Conservation (phyloP, 2,329 filamentous ascomycete genomes). For the Neospermospora avenae region DNA sequence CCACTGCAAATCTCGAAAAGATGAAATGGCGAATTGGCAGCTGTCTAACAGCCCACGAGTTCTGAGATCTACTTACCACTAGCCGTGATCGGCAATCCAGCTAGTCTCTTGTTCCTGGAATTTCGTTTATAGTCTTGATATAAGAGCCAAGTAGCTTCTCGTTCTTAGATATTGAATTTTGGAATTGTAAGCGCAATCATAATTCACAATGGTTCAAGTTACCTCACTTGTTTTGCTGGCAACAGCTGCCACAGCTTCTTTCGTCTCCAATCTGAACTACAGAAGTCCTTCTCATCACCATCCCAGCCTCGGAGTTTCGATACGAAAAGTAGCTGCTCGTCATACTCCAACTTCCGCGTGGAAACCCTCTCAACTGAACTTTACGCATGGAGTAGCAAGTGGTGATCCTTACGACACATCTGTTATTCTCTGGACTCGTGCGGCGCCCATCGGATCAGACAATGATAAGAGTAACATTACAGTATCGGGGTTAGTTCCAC, state of each 20-base stretch:
- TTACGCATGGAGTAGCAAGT: constrained; percentile 58
- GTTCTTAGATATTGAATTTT: neutral
- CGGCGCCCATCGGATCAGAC: constrained; percentile 40
- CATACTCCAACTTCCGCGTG: constrained; percentile 17
- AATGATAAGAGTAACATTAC: constrained; percentile 46
- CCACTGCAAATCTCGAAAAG: neutral
- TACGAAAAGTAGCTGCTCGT: constrained; percentile 52
- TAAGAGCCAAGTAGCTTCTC: neutral
- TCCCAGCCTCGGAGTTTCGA: constrained; percentile 59
- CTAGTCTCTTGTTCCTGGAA: neutral
- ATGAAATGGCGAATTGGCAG: constrained; percentile 7
- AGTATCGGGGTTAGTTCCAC: constrained; percentile 41
- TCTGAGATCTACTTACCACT: neutral
- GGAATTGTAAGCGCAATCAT: neutral
- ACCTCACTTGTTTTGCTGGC: constrained; percentile 12
- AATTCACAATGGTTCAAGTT: constrained; percentile 9
- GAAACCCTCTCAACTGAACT: constrained; percentile 46
- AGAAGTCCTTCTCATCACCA: constrained; percentile 64
- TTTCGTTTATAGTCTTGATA: neutral
- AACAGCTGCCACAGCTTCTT: constrained; percentile 16
- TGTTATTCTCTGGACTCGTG: constrained; percentile 54
- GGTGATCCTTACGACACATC: constrained; percentile 52
- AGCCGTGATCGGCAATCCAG: neutral
- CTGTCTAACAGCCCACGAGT: constrained; percentile 12
- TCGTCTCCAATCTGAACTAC: constrained; percentile 59